These are phyloP conservation scores for Sporisorium graminicola DNA, from an alignment of 1,284 basidiomycete genomes.

Conservation along the genomic window DNA sequence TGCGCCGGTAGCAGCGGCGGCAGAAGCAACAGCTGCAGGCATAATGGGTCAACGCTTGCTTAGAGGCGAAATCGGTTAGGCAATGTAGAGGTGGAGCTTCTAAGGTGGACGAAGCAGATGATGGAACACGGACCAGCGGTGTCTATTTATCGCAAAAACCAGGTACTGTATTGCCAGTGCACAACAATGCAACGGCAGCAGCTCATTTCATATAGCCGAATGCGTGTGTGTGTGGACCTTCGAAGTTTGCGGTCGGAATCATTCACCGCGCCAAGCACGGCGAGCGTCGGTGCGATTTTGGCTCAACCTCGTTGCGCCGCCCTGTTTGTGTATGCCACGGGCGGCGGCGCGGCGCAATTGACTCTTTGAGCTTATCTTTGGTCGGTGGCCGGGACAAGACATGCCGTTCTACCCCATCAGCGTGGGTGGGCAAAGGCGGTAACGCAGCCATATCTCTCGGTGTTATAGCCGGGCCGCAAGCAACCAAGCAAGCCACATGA, in stretches of 20 bases:
- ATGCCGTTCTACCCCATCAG: not conserved
- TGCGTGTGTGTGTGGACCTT: not conserved
- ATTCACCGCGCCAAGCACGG: constrained; percentile 4
- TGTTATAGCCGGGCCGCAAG: constrained; percentile 7
- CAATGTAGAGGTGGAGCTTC: not conserved
- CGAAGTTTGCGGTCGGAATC: no score
- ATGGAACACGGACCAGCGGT: no score
- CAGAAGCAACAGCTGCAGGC: constrained; percentile 23
- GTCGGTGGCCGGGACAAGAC: not conserved
- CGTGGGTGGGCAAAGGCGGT: not conserved
- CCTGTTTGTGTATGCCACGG: not conserved
- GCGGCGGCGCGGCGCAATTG: no score
- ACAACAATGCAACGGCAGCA: not conserved
- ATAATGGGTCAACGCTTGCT: constrained; percentile 6
- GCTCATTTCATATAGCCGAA: constrained; percentile 8
- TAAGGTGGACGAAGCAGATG: no score
- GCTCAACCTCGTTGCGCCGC: not conserved
- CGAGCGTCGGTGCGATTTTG: constrained; percentile 6
- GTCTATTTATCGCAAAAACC: constrained; percentile 5
- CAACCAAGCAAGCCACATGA: not conserved
- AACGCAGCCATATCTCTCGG: constrained; percentile 1
- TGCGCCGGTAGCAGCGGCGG: no score
- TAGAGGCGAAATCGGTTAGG: no score
- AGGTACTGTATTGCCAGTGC: no score
- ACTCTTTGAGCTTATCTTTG: constrained; percentile 11